Evolutionary conservation across 441 rosid genomes (phyloP), one percentile per base, ranked within the genome.

Genomic region (Croton setiger): DNA sequence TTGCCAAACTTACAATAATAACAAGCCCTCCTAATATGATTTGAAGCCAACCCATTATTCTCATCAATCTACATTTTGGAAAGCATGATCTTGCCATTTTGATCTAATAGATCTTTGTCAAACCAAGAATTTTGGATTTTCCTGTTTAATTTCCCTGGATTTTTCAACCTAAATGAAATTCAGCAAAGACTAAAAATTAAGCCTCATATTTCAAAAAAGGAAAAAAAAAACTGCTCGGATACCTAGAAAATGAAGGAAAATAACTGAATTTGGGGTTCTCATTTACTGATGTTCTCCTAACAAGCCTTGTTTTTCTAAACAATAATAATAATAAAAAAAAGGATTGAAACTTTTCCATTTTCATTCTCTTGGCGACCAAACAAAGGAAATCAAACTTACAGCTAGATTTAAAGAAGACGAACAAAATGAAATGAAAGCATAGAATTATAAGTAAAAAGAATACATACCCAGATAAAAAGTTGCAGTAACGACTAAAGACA

Each of bases 1-100:
- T 88, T 18, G 87, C 80, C 63, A 89, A 33, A 63, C 97, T 88
- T 35, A 82, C 88, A 48, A 72, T 17, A 66, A 89, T 80, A 63
- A 89, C 97, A 12, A 89, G 77, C 23, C 85, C 76, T 54, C 97
- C 96, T 9, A 91, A 60, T 17, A 87, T 37, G 56, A 86, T 20
- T 80, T 89, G 94, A 64, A 93, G 76, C 74, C 89, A 85, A 11
- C 81, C 88, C 79, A 91, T 76, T 62, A 84, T 7, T 66, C 85
- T 83, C 66, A 78, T 81, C 60, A 85, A 60, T 76, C 90, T 69
- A 59, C 83, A 88, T 77, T 70, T 84, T 17, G 86, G 84, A 56
- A 77, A 67, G 54, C 86, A 83, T 17, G 76, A 66, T 73, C 79
- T 84, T 73, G 76, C 72, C 96, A 88, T 83, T 64, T 81, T 43